Evolutionary conservation across 2,329 filamentous ascomycete genomes (phyloP), one percentile per base, ranked within the genome.

Genomic region (Didymella segeticola): DNA sequence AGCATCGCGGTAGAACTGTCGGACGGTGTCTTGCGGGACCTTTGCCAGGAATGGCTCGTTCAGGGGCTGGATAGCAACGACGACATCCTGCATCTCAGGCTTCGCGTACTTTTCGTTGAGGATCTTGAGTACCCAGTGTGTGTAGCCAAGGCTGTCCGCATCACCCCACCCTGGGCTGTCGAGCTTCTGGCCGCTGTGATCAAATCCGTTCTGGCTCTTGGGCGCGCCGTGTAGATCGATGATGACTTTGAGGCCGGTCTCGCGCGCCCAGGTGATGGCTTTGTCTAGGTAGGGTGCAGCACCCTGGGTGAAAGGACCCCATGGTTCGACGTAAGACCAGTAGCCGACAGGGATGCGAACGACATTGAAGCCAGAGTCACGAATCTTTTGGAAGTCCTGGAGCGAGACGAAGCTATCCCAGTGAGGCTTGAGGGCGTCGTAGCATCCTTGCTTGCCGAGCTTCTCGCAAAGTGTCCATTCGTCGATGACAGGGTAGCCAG

Each of bases 151-250:
- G 10, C 77, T 82, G 57, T 80, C 75, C 19, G 77, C 78, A 25
- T 77, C 68, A 49, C 79, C 78, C 77, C 80, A 83, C 4, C 70
- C 69, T 56, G 77, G 78, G 25, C 52, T 75, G 38, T 57, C 58
- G 22, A 73, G 72, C 63, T 73, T 75, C 49, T 81, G 80, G 5
- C 85, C 85, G 43, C 79, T 83, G 66, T 87, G 86, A 66, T 87
- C 85, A 67, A 85, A 86, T 5, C 85, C 84, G 57, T 86, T 86
- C 61, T 86, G 84, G 2, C 78, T 81, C 33, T 79, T 79, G 1
- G 71, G 72, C 10, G 70, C 70, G 25, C 80, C 82, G 61, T 86
- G 84, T 8, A 86, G 73, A 63, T 86, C 83, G 33, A 86, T 81
- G 68, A 84, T 73, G 26, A 86, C 75, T 66, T 84, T 83, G 37